A percentile compares a stretch with the other conserved stretches of the same genome.
These are phyloP conservation scores for Rhodotorula mucilaginosa DNA, from an alignment of 1,284 basidiomycete genomes.

Conservation along the genomic window DNA sequence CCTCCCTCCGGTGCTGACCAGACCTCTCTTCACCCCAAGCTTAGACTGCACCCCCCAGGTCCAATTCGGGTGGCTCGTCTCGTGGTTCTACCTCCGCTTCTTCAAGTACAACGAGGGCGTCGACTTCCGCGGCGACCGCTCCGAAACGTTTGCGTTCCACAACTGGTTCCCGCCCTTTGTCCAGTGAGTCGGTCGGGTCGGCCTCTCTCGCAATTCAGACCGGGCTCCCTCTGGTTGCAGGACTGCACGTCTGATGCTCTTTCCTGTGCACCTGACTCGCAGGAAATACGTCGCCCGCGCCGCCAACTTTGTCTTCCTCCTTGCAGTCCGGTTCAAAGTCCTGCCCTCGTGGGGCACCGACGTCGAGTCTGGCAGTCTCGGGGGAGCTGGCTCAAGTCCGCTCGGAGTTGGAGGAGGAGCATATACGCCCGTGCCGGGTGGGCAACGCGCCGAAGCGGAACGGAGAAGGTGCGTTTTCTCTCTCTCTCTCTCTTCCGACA, in stretches of 20 bases:
- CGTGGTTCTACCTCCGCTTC: constrained; percentile 93
- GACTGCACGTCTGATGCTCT: background rate
- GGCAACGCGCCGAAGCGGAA: constrained; percentile 91
- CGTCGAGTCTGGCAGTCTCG: constrained; percentile 60
- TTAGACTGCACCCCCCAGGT: constrained; percentile 52
- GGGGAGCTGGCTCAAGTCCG: constrained; percentile 23
- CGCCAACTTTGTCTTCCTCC: constrained; percentile 65
- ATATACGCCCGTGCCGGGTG: constrained; percentile 75
- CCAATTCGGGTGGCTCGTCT: constrained; percentile 95
- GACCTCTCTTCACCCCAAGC: background rate
- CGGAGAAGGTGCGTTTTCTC: constrained; percentile 67
- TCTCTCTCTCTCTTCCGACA: background rate
- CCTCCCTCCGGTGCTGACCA: background rate
- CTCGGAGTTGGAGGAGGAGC: background rate
- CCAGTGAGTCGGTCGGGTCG: constrained; percentile 60
- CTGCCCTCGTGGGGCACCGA: constrained; percentile 71
- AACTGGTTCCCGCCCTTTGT: constrained; percentile 94
- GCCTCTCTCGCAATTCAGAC: background rate
- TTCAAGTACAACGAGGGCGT: constrained; percentile 75
- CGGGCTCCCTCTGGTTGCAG: background rate
- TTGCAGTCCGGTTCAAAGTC: constrained; percentile 62
- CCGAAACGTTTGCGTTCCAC: constrained; percentile 93
- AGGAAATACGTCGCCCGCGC: constrained; percentile 67
- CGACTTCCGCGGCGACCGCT: constrained; percentile 71
- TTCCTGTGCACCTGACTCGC: constrained; percentile 1